Evolutionary conservation across 371 early-diverging fungal genomes (phyloP), one percentile per base, ranked within the genome.

Genomic region (Mortierella sp.): DNA sequence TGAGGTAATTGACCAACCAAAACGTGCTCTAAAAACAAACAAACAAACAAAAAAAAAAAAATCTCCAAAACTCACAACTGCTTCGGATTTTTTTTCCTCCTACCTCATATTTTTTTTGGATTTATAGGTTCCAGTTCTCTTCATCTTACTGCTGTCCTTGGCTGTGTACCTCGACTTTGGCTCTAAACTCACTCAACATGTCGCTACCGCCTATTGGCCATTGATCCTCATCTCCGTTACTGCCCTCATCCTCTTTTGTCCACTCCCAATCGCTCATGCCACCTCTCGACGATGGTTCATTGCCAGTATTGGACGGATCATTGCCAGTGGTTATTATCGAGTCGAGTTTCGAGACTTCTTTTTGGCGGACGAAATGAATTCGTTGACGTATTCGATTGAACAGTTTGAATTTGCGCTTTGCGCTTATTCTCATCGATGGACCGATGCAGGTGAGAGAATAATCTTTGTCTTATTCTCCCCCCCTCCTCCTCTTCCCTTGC

Each of bases 301-400:
- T 25, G 64, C 80, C 23, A 79, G 73, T 44, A 77, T 77, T 25
- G 72, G 79, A 1, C 93, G 85, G 45, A 87, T 91, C 26, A 3
- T 88, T 7, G 64, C 84, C 7, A 85, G 88, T 28, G 83, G 86
- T 19, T 84, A 85, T 53, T 89, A 87, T 69, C 75, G 87, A 23
- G 91, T 94, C 28, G 90, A 93, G 77, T 94, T 94, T 75, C 83
- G 92, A 59, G 96, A 95, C 82, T 95, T 95, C 75, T 95, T 95
- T 70, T 84, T 96, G 30, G 92, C 92, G 26, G 95, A 96, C 83
- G 89, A 93, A 72, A 82, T 95, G 56, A 90, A 90, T 67, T 92
- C 92, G 65, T 75, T 93, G 65, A 83, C 90, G 7, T 94, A 91
- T 74, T 87, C 92, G 19, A 86, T 95, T 28, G 87, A 87, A 70